Percentiles rank a stretch among this genome's conserved stretches.
These are phyloP conservation scores for Cenchrus fungigraminus DNA, from an alignment of 176 grass and related monocot species.

Conservation along the genomic window DNA sequence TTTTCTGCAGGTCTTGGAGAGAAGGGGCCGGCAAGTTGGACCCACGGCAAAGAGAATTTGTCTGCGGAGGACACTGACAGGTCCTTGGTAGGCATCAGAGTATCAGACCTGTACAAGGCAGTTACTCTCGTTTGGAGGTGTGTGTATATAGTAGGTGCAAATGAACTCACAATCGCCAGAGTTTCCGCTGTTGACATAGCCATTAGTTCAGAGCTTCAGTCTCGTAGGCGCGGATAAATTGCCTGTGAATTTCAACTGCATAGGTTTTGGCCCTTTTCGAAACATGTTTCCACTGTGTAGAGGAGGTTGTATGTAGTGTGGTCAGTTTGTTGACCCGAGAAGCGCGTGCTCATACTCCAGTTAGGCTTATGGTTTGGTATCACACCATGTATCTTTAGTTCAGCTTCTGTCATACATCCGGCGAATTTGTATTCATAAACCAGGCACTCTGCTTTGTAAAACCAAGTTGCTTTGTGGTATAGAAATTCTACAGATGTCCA, in stretches of 20 bases:
- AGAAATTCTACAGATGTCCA: not conserved
- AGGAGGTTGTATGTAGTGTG: slow-evolving; percentile 38
- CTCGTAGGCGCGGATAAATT: slow-evolving; percentile 33
- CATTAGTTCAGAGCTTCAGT: slow-evolving; percentile 34
- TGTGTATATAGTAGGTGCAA: slow-evolving; percentile 35
- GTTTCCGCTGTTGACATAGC: slow-evolving; percentile 40
- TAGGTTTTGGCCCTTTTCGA: slow-evolving; percentile 23
- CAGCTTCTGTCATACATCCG: not conserved
- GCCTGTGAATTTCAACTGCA: slow-evolving; percentile 26
- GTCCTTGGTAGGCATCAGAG: slow-evolving; percentile 60
- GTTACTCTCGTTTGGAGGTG: slow-evolving; percentile 25
- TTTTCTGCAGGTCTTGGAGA: slow-evolving; percentile 55
- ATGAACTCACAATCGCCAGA: slow-evolving; percentile 39
- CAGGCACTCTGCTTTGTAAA: slow-evolving; percentile 16
- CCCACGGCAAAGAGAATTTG: slow-evolving; percentile 68
- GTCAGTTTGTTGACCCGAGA: not conserved
- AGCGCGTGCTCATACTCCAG: not conserved
- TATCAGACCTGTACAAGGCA: slow-evolving; percentile 16
- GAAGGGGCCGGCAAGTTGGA: slow-evolving; percentile 44
- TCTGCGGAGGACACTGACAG: slow-evolving; percentile 73
- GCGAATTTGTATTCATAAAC: slow-evolving; percentile 30
- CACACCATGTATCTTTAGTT: not conserved
- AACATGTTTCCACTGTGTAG: slow-evolving; percentile 5
- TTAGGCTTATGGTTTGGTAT: not conserved
- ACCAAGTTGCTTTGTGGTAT: not conserved